These are phyloP conservation scores for Vitis cinerea DNA, from an alignment of 164 flowering plant genomes.

Conservation along the genomic window DNA sequence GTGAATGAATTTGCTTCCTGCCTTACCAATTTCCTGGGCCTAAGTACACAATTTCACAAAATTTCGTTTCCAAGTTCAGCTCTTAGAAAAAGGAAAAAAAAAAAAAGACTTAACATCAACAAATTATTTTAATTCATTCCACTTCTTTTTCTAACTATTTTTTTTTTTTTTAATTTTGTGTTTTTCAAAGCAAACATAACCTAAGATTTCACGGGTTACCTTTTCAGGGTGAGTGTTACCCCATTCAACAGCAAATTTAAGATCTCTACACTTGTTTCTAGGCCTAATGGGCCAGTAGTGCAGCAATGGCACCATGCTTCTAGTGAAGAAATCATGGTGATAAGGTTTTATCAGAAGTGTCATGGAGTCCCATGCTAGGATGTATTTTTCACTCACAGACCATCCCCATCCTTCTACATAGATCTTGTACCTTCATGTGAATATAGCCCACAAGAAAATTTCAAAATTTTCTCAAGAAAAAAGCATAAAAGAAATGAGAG, in stretches of 20 bases:
- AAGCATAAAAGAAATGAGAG: not conserved
- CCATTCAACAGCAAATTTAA: constrained; percentile 55
- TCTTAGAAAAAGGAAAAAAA: no score
- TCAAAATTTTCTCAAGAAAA: not conserved
- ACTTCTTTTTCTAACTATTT: no score
- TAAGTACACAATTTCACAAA: constrained; percentile 6
- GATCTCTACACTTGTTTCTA: constrained; percentile 25
- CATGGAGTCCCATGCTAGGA: constrained; percentile 45
- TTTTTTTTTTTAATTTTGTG: no score
- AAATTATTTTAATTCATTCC: no score
- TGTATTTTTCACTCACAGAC: constrained; percentile 58
- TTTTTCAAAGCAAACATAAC: no score
- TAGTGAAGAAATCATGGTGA: constrained; percentile 34
- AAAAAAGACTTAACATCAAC: no score
- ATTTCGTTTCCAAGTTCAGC: not conserved
- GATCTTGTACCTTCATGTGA: constrained; percentile 36
- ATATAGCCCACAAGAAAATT: no score
- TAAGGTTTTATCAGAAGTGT: constrained; percentile 29
- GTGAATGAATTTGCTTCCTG: constrained; percentile 41
- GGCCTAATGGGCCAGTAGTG: constrained; percentile 49
- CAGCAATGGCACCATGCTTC: constrained; percentile 36
- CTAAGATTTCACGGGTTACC: constrained; percentile 11
- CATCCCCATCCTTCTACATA: constrained; percentile 47
- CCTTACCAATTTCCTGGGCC: constrained; percentile 57
- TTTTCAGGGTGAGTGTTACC: constrained; percentile 36